Evolutionary conservation across 371 early-diverging fungal genomes (phyloP).

Genomic region (Syncephalastrum sp.): DNA sequence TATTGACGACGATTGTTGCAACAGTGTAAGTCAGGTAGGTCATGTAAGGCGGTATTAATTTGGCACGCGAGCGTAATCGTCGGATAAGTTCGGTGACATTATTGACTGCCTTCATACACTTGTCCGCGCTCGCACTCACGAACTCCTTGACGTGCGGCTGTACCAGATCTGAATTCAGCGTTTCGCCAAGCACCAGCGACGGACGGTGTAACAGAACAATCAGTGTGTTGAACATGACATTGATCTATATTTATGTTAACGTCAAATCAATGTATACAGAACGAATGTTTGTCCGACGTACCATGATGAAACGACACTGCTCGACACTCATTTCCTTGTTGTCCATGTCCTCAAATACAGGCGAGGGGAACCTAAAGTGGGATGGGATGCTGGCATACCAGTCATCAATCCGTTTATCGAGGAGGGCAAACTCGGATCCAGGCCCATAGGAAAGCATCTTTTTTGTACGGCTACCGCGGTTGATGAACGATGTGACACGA

Average conservation of each 20-base stretch:
- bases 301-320: conserved; percentile 7
- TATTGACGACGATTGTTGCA: conserved; percentile 57
- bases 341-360: background rate
- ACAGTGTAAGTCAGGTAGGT: conserved; percentile 57
- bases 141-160: conserved; percentile 39
- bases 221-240: conserved; percentile 49
- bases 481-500: conserved; percentile 50
- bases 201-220: conserved; percentile 55
- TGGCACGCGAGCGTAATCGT: too few relatives aligned
- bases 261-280: too few relatives aligned
- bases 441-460: conserved; percentile 31
- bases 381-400: conserved; percentile 48
- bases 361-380: background rate
- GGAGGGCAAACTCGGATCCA: conserved; percentile 41
- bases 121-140: conserved; percentile 38
- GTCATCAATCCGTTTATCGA: conserved; percentile 43
- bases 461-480: conserved; percentile 36
- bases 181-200: conserved; percentile 28
- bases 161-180: conserved; percentile 24
- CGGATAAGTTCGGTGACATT: conserved; percentile 40
- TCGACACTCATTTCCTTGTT: background rate
- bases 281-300: conserved; percentile 11
- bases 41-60: conserved; percentile 44
- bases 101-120: conserved; percentile 50
- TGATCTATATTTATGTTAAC: conserved; percentile 15